Percentiles rank a stretch among this genome's conserved stretches.
Conservation (phyloP, 2,329 filamentous ascomycete species). For the Alternaria gansuensis region DNA sequence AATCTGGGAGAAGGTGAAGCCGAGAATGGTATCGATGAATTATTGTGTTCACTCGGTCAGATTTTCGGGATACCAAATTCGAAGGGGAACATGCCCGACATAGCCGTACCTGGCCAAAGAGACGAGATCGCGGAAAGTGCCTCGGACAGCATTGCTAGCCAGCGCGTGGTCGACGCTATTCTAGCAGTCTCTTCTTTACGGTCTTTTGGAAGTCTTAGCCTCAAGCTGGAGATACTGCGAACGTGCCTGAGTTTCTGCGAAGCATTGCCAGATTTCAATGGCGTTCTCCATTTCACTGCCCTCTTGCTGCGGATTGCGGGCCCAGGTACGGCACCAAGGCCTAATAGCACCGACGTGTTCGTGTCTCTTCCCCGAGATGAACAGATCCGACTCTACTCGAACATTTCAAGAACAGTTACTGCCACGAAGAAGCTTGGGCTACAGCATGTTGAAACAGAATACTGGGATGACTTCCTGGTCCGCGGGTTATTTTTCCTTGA, state of each 20-base stretch:
- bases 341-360: slow-evolving; percentile 72
- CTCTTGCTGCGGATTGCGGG: slow-evolving; percentile 84
- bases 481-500: slow-evolving; percentile 75
- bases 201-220: slow-evolving; percentile 75
- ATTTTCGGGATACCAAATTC: slow-evolving; percentile 55
- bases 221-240: slow-evolving; percentile 87
- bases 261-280: slow-evolving; percentile 88
- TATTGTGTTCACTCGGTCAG: slow-evolving; percentile 53
- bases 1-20: slow-evolving; percentile 57
- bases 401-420: slow-evolving; percentile 82
- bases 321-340: slow-evolving; percentile 75
- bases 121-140: slow-evolving; percentile 14
- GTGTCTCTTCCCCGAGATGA: slow-evolving; percentile 81
- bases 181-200: slow-evolving; percentile 62
- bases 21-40: slow-evolving; percentile 54
- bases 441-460: slow-evolving; percentile 76
- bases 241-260: slow-evolving; percentile 95
- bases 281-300: slow-evolving; percentile 87
- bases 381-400: slow-evolving; percentile 82
- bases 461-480: slow-evolving; percentile 96
- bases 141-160: slow-evolving; percentile 48
- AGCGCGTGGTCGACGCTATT: slow-evolving; percentile 61
- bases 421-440: slow-evolving; percentile 80
- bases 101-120: slow-evolving; percentile 11
- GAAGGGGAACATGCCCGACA: slow-evolving; percentile 32